These are phyloP conservation scores for Ogataea henricii DNA, from an alignment of 805 yeast genomes.

Conservation along the genomic window DNA sequence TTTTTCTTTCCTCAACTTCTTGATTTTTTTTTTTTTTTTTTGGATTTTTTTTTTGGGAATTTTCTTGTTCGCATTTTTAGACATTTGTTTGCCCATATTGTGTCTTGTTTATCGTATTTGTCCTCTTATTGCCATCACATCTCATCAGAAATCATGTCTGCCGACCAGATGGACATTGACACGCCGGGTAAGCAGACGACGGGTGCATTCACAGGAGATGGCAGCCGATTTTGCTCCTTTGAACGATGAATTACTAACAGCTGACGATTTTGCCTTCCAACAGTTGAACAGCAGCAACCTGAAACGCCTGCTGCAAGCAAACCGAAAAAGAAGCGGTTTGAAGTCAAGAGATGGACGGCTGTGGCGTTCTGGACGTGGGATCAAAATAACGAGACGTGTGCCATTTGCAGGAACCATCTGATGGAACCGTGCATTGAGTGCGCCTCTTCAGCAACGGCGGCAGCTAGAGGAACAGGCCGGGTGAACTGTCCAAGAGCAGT, in stretches of 20 bases:
- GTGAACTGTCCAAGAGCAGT: conserved; percentile 83
- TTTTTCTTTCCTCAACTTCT: no score
- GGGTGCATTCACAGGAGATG: neutral
- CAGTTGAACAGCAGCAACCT: conserved; percentile 8
- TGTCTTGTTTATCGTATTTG: neutral
- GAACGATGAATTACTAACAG: conserved; percentile 11
- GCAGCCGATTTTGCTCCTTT: neutral
- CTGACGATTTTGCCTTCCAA: neutral
- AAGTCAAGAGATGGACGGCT: conserved; percentile 97
- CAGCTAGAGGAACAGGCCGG: conserved; percentile 31
- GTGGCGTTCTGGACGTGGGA: conserved; percentile 99
- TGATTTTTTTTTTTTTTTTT: neutral
- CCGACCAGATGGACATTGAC: conserved; percentile 30
- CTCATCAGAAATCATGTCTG: no score
- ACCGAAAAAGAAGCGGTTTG: conserved; percentile 69
- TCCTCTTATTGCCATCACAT: no score
- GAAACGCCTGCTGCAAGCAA: conserved; percentile 22
- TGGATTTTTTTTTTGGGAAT: neutral
- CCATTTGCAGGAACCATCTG: conserved; percentile 95
- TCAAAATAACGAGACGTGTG: conserved; percentile 77
- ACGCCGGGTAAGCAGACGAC: conserved; percentile 22
- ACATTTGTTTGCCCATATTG: neutral
- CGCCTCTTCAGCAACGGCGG: conserved; percentile 57
- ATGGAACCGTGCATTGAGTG: conserved; percentile 99
- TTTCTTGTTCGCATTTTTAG: neutral